These are phyloP conservation scores for Solanum verrucosum DNA, from an alignment of 257 asterid species.

Conservation along the genomic window DNA sequence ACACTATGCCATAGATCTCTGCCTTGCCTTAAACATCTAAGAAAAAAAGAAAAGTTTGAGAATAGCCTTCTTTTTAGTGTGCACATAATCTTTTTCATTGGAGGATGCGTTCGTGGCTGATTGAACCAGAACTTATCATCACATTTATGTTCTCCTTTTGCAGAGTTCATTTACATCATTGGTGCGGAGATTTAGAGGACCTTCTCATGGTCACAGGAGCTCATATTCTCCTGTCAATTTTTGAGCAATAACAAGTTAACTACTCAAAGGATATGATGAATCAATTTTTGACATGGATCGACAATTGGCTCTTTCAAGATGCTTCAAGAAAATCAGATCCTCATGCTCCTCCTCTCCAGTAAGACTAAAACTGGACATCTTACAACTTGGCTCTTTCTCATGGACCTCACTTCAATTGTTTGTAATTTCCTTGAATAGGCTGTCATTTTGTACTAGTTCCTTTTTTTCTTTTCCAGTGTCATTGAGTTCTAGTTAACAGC, in stretches of 20 bases:
- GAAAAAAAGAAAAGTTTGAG: background rate
- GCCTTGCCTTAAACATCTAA: background rate
- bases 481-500: background rate
- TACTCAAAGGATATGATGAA: background rate
- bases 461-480: background rate
- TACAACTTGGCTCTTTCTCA: background rate
- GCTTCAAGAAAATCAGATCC: background rate
- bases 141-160: slow-evolving; percentile 3
- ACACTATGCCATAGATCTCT: background rate
- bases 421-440: background rate
- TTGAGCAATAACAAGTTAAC: slow-evolving; percentile 17
- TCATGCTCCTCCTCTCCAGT: background rate
- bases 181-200: slow-evolving; percentile 70
- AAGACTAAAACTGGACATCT: background rate
- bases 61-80: background rate
- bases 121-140: background rate
- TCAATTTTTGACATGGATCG: background rate
- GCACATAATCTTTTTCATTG: background rate
- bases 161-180: slow-evolving; percentile 57
- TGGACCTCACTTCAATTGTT: background rate
- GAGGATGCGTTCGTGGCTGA: background rate
- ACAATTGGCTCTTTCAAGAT: background rate
- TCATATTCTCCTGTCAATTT: slow-evolving; percentile 85
- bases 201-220: slow-evolving; percentile 65
- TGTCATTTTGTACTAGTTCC: background rate